Evolutionary conservation across 2,329 filamentous ascomycete genomes (phyloP).

Genomic region (Fusarium robinianum): DNA sequence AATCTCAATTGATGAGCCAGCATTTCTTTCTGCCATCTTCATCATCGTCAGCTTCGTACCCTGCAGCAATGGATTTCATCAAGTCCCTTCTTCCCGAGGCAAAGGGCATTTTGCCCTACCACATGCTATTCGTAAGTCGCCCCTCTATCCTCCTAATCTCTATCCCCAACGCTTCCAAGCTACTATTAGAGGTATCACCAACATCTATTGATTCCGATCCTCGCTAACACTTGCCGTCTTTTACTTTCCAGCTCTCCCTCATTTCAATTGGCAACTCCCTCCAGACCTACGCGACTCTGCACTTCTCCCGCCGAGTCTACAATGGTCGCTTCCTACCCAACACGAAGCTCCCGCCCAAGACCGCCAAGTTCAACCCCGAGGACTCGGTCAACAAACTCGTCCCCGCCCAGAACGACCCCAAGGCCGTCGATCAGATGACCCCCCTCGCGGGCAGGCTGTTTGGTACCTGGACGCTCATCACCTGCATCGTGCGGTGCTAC

Average conservation of each 20-base stretch:
- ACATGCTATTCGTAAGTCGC: slow-evolving; percentile 58
- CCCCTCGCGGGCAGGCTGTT: slow-evolving; percentile 79
- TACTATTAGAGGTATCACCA: not conserved
- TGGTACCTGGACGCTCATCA: slow-evolving; percentile 85
- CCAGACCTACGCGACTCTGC: slow-evolving; percentile 79
- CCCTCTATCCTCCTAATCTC: slow-evolving; percentile 6
- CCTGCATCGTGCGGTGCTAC: slow-evolving; percentile 76
- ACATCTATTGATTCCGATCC: not conserved
- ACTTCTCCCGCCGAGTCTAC: slow-evolving; percentile 88
- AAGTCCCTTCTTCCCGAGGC: slow-evolving; percentile 51
- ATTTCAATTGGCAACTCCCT: slow-evolving; percentile 83
- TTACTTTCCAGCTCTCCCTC: slow-evolving; percentile 75
- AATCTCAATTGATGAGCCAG: slow-evolving; percentile 16
- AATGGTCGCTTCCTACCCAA: slow-evolving; percentile 64
- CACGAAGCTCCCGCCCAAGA: slow-evolving; percentile 47
- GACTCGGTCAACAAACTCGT: slow-evolving; percentile 59
- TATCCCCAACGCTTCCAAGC: not conserved
- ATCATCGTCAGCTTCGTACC: not conserved
- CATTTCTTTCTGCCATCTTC: not conserved
- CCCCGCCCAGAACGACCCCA: slow-evolving; percentile 49
- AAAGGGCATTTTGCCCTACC: slow-evolving; percentile 62
- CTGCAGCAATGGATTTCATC: slow-evolving; percentile 50
- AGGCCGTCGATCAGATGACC: slow-evolving; percentile 66
- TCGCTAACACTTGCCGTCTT: slow-evolving; percentile 20
- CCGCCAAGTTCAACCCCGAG: slow-evolving; percentile 53